Evolutionary conservation across 1,139 yeast species (phyloP), one percentile per base, ranked within the genome.

Genomic region (Tardiomyces blankii): DNA sequence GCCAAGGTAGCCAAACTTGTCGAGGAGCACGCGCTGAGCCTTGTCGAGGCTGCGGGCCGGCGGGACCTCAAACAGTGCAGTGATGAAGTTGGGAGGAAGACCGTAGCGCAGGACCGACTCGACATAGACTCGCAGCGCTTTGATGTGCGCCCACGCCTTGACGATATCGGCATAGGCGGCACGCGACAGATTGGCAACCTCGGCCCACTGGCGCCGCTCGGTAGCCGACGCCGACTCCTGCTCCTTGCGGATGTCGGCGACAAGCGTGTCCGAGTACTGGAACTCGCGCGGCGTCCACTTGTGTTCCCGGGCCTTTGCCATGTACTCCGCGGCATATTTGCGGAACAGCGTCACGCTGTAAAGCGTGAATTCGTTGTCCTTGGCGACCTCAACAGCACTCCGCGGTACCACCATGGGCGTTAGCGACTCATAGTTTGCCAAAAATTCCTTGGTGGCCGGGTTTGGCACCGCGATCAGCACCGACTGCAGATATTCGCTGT

Each of bases 241-340:
- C 63, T 89, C 96, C 63, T 81, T 76, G 62, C 84, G 77, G 70
- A 86, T 70, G 54, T 77, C 76, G 56, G 79, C 80, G 50, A 87
- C 76, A 32, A 73, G 66, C 23, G 47, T 46, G 52, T 82, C 89
- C 16, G 91, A 82, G 66, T 87, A 88, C 49, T 80, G 78, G 61
- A 88, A 88, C 57, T 93, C 98, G 61, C 99, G 80, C 44, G 96
- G 96, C 51, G 84, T 80, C 82, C 89, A 91, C 67, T 86, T 86
- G 55, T 73, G 75, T 58, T 93, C 98, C 63, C 98, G 78, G 41
- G 87, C 75, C 46, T 78, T 78, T 52, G 73, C 70, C 44, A 76
- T 69, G 56, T 86, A 91, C 48, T 83, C 88, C 32, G 76, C 73
- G 41, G 77, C 79, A 58, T 69, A 82, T 66, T 88, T 91, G 60